Evolutionary conservation across 345 rosid species (phyloP).

Genomic region (Populus alba): DNA sequence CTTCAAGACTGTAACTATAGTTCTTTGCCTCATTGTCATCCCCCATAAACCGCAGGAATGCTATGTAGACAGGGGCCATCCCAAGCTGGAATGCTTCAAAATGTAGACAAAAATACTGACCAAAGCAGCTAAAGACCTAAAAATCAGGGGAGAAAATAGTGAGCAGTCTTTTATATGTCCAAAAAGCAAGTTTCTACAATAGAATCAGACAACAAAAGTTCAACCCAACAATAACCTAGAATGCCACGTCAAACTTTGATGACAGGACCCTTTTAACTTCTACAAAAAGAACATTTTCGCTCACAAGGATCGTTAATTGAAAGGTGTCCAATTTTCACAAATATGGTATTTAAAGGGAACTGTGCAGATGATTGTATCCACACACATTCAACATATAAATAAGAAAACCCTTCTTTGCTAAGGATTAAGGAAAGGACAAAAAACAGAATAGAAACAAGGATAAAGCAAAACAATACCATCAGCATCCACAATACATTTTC

Average conservation of each 20-base stretch:
- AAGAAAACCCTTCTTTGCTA: neutral
- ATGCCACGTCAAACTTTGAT: neutral
- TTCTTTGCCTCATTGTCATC: conserved; percentile 75
- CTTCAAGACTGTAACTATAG: conserved; percentile 78
- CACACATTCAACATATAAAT: neutral
- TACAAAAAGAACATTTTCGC: neutral
- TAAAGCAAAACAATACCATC: conserved; percentile 40
- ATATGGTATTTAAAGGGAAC: neutral
- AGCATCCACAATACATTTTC: conserved; percentile 86
- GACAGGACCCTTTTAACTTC: neutral
- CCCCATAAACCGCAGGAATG: conserved; percentile 77
- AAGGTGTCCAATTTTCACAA: neutral
- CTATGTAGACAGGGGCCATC: conserved; percentile 72
- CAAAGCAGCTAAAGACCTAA: conserved; percentile 80
- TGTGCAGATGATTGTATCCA: neutral
- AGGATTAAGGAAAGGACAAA: neutral
- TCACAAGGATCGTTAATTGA: neutral
- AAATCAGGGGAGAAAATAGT: neutral
- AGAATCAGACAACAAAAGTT: neutral
- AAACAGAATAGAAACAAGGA: neutral
- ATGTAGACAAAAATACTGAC: conserved; percentile 74
- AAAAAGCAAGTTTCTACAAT: neutral
- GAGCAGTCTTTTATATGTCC: neutral
- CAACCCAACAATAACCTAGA: neutral
- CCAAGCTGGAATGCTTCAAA: conserved; percentile 84